Base-by-base conservation (phyloP, 225 moss, liverwort and hornwort species). In the Polytrichum formosum region DNA sequence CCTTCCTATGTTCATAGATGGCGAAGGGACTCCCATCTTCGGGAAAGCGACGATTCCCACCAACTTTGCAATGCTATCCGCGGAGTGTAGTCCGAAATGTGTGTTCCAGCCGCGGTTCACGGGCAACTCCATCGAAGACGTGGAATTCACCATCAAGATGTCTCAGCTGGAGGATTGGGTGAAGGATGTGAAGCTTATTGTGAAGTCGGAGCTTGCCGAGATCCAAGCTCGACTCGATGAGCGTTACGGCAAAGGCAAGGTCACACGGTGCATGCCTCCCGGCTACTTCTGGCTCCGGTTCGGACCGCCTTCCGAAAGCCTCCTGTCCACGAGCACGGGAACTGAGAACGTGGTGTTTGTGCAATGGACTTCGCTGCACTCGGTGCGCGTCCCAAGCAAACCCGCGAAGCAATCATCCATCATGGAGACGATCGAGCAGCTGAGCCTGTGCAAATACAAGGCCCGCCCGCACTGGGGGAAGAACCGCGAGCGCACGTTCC, bases 231-330 rank as follows among this genome's bases (percentile, higher is more conserved):
- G 63, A 1, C 56, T 80, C 17, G 76, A 80, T n/a, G 22, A 1
- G 10, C 67, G 76, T 7, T 80, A 76, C 54, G 76, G 80, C 63
- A 61, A 62, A 30, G 81, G 81, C 21, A 76, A 80, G 56, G 84
- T 88, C 46, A 81, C 65, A 28, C 59, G 78, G 21, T 91, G 88
- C 66, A 4, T 88, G 83, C 70, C 83, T 4, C 90, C 90, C 0
- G 90, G 90, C 0, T 81, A 67, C 65, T 83, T 88, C 80, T 91
- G 88, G 90, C 5, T 91, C 0, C 83, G 90, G 4, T 91, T 91
- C 64, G 85, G 90, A 1, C 56, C 74, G 20, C 65, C 67, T 19
- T 79, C 71, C 26, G 0, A 72, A 29, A 80, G 73, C 68, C 63
- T 85, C 65, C 63, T 85, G 0, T 77, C 88, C 22, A 80, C 81